Evolutionary conservation across 2,329 filamentous ascomycete genomes (phyloP), one percentile per base, ranked within the genome.

Genomic region (Tolypocladium endophyticum): DNA sequence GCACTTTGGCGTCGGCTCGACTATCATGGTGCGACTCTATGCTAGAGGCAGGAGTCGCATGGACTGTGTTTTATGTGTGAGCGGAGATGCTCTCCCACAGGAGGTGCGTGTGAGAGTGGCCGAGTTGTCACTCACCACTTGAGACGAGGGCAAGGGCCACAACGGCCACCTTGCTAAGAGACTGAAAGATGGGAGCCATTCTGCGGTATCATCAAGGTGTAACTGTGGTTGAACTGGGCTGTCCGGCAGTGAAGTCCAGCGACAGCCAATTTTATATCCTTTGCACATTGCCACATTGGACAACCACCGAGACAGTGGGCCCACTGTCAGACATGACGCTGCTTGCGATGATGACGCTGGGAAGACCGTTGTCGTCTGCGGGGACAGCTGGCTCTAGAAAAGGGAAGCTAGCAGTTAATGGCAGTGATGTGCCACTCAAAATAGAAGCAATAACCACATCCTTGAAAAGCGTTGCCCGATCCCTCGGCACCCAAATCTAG

Each of bases 121-220:
- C 43, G 11, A 11, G 35, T 7, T 35, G 39, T 47, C 50, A 50
- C 62, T 41, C 55, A 65, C 65, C 60, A 28, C 36, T 57, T 5
- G 62, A 60, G 11, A 58, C 30, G n/a, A 66, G 50, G 28, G 59
- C 69, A 2, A 70, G 73, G 4, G 76, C 56, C 30, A 60, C n/a
- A 5, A 65, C 33, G 55, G 63, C 61, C 55, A 61, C 54, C 36
- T 58, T 56, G 58, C 61, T n/a, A 36, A 64, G 56, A 33, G 58
- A 50, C 43, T 61, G 60, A 14, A 61, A 25, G 9, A 61, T 33
- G 5, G 60, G 59, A 47, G 59, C 59, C 63, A 64, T 63, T 41
- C 25, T 57, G 47, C 11, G 1, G 11, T 30, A 4, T 52, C 7
- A 20, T 52, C 45, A 20, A 33, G 18, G 0, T 18, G 18, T 33